A percentile compares a stretch with the other conserved stretches of the same genome.
These are phyloP conservation scores for Rhizopogon vinicolor DNA, from an alignment of 768 basidiomycete species.

Conservation along the genomic window DNA sequence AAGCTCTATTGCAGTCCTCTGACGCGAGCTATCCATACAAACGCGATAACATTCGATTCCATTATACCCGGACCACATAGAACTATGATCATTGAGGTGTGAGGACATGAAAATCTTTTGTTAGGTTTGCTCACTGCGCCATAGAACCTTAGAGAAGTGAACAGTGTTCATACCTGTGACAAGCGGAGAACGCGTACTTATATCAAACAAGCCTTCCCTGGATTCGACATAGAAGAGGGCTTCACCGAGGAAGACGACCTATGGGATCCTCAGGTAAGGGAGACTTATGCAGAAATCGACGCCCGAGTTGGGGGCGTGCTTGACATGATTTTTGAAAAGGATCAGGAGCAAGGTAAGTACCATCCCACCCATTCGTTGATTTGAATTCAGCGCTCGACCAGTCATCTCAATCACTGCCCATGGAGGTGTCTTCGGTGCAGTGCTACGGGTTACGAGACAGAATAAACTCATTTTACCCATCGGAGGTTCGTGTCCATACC, in stretches of 20 bases:
- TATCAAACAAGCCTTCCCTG: conserved; percentile 43
- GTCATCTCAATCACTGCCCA: conserved; percentile 69
- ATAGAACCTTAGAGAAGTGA: conserved; percentile 64
- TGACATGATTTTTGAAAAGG: conserved; percentile 48
- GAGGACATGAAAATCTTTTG: background rate
- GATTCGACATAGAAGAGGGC: conserved; percentile 49
- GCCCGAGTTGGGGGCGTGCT: conserved; percentile 47
- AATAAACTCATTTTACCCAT: conserved; percentile 45
- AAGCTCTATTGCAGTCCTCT: conserved; percentile 61
- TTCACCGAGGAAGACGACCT: conserved; percentile 61
- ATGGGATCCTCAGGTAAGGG: conserved; percentile 53
- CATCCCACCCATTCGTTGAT: background rate
- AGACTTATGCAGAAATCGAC: conserved; percentile 42
- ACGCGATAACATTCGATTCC: conserved; percentile 46
- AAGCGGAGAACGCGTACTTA: conserved; percentile 46
- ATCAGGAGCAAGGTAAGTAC: conserved; percentile 43
- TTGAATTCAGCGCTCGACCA: conserved; percentile 16
- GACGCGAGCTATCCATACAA: conserved; percentile 56
- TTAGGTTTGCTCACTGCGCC: background rate
- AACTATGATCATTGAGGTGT: conserved; percentile 54
- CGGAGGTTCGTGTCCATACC: conserved; percentile 46
- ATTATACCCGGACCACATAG: conserved; percentile 24
- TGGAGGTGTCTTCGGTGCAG: conserved; percentile 54
- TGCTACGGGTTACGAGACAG: conserved; percentile 46
- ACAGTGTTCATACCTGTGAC: conserved; percentile 71